phyloP scores from a whole-genome alignment of 2,329 filamentous ascomycete species.

The Aspergillus puulaauensis region DNA sequence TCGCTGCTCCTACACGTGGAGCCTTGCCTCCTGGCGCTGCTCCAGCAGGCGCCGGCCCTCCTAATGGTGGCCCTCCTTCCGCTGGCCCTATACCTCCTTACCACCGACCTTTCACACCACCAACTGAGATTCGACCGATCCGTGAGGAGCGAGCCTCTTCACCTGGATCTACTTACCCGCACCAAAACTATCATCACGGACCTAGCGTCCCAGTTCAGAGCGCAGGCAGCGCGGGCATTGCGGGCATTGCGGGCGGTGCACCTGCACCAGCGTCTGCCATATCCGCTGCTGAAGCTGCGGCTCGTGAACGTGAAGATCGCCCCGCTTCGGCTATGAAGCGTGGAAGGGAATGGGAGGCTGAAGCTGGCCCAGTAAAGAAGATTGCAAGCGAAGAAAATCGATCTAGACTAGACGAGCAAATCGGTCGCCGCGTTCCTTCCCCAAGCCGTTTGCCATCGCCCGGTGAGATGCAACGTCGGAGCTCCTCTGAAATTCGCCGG shows the following conservation, averaged over 20 bases:
- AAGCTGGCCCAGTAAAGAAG: slow-evolving; percentile 70
- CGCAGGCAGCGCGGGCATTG: slow-evolving; percentile 55
- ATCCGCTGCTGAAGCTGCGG: slow-evolving; percentile 67
- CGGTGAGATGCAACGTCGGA: slow-evolving; percentile 69
- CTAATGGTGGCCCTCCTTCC: slow-evolving; percentile 53
- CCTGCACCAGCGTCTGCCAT: slow-evolving; percentile 65
- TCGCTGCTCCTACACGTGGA: slow-evolving; percentile 40
- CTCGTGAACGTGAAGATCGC: slow-evolving; percentile 69
- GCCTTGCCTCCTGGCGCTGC: slow-evolving; percentile 40
- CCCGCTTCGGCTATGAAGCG: slow-evolving; percentile 80
- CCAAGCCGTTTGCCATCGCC: slow-evolving; percentile 61
- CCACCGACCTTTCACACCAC: slow-evolving; percentile 71
- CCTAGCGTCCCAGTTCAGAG: slow-evolving; percentile 55
- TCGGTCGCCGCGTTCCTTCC: slow-evolving; percentile 70
- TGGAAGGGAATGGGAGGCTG: slow-evolving; percentile 89
- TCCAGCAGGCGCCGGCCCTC: slow-evolving; percentile 51
- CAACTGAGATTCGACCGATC: slow-evolving; percentile 78
- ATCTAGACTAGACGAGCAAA: slow-evolving; percentile 80
- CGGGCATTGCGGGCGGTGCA: slow-evolving; percentile 68
- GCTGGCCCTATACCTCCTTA: slow-evolving; percentile 70
- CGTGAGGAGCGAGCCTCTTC: slow-evolving; percentile 86
- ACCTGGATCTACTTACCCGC: slow-evolving; percentile 81
- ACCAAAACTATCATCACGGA: slow-evolving; percentile 77
- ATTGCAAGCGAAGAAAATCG: slow-evolving; percentile 84
- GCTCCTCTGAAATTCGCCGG: slow-evolving; percentile 70